Evolutionary conservation across 2,329 filamentous ascomycete species (phyloP).

Genomic region (Daldinia sp.): DNA sequence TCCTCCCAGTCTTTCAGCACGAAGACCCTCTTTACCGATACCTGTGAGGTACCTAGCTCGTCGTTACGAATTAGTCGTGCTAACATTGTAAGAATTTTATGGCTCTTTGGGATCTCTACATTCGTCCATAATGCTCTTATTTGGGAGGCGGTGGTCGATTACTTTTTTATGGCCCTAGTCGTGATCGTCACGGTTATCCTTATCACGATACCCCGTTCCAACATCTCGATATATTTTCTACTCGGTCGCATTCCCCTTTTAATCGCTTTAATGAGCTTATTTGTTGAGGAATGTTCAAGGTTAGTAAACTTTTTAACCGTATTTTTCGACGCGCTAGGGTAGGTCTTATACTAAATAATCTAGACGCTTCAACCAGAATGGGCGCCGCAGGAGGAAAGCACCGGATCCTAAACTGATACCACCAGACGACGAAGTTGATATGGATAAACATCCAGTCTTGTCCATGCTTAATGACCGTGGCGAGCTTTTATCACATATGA

Average conservation of each 20-base stretch:
- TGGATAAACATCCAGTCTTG: not conserved
- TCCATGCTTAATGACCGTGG: not conserved
- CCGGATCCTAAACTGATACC: not conserved
- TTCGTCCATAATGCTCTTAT: slow-evolving; percentile 25
- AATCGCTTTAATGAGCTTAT: slow-evolving; percentile 17
- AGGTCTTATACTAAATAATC: not conserved
- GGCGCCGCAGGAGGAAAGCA: slow-evolving; percentile 7
- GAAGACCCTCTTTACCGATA: slow-evolving; percentile 28
- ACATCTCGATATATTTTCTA: slow-evolving; percentile 9
- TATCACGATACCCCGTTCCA: slow-evolving; percentile 7
- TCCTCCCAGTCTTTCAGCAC: slow-evolving; percentile 22
- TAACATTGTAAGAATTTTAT: slow-evolving; percentile 31
- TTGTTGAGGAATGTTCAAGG: slow-evolving; percentile 27
- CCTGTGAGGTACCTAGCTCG: slow-evolving; percentile 31
- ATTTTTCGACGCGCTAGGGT: not conserved
- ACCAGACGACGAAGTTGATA: not conserved
- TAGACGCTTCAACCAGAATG: slow-evolving; percentile 6
- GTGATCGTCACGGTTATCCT: slow-evolving; percentile 3
- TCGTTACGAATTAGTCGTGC: slow-evolving; percentile 1
- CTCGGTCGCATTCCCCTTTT: slow-evolving; percentile 16
- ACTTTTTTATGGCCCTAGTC: slow-evolving; percentile 19
- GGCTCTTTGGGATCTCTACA: slow-evolving; percentile 31
- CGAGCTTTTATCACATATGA: slow-evolving; percentile 22
- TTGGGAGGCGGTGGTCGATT: slow-evolving; percentile 24
- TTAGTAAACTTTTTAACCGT: not conserved